A percentile compares a stretch with the other conserved stretches of the same genome.
These are phyloP conservation scores for Nidularia pulvinata DNA, from an alignment of 768 basidiomycete species.

Conservation along the genomic window DNA sequence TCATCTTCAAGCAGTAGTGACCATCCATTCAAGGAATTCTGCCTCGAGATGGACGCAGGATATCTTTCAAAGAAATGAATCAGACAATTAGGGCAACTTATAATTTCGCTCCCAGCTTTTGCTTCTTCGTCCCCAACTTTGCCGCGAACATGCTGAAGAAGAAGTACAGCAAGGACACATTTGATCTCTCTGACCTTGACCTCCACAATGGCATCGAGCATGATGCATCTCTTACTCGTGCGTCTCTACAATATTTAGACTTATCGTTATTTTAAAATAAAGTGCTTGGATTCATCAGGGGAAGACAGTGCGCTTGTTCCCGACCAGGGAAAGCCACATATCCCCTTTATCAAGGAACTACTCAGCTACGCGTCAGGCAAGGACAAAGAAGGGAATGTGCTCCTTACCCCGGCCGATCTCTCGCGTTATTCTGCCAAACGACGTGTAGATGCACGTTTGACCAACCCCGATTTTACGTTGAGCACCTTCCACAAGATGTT, in stretches of 20 bases:
- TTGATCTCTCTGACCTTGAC: conserved; percentile 68
- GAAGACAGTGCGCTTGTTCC: conserved; percentile 43
- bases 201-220: conserved; percentile 80
- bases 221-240: conserved; percentile 62
- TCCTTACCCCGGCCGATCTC: conserved; percentile 61
- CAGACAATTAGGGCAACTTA: conserved; percentile 50
- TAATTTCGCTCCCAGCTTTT: conserved; percentile 73
- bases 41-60: conserved; percentile 66
- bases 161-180: conserved; percentile 54
- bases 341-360: conserved; percentile 52
- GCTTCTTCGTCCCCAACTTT: conserved; percentile 62
- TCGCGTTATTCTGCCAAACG: conserved; percentile 58
- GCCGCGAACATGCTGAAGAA: conserved; percentile 58
- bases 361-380: conserved; percentile 61
- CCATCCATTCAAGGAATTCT: conserved; percentile 44
- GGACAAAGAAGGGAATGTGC: conserved; percentile 37
- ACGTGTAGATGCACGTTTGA: conserved; percentile 49
- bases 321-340: conserved; percentile 53
- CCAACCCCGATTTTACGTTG: conserved; percentile 59
- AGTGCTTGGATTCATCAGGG: conserved; percentile 31
- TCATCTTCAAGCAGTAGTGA: neutral
- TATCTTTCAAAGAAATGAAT: conserved; percentile 56
- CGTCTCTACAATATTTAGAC: neutral
- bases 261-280: neutral
- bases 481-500: conserved; percentile 55